A percentile compares a stretch with the other conserved stretches of the same genome.
Evolutionary conservation across 768 basidiomycete species (phyloP).

Genomic region (Xanthoconium stramineum): DNA sequence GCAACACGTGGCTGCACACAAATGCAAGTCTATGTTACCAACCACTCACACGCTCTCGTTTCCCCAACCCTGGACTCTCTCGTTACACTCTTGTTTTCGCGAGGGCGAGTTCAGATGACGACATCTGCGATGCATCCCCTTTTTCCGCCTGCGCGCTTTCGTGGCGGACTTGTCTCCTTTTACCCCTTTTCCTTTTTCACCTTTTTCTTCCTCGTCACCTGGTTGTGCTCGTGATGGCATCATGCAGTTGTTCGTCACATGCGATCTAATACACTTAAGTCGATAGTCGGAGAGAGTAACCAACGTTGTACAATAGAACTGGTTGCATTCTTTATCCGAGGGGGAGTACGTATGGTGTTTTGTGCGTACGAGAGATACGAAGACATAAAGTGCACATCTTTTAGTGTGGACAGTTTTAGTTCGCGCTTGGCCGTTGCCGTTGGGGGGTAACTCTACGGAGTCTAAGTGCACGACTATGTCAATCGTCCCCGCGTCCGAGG

Average conservation of each 20-base stretch:
- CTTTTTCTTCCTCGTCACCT: neutral
- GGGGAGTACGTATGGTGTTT: neutral
- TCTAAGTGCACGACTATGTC: no score
- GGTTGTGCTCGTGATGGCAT: neutral
- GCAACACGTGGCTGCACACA: neutral
- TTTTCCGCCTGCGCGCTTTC: neutral
- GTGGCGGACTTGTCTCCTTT: neutral
- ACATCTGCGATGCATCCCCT: neutral
- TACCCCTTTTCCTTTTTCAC: no score
- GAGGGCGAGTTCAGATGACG: neutral
- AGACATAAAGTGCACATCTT: neutral
- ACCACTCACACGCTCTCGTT: neutral
- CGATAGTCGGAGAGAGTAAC: neutral
- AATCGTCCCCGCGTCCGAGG: no score
- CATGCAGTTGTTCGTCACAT: neutral
- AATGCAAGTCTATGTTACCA: neutral
- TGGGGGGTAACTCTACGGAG: no score
- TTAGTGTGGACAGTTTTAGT: no score
- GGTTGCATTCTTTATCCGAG: neutral
- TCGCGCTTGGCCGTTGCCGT: no score
- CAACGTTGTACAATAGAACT: neutral
- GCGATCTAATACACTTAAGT: neutral
- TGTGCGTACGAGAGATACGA: neutral
- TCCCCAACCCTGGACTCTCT: neutral
- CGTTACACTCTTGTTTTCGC: neutral